A percentile compares a stretch with the other conserved stretches of the same genome.
Evolutionary conservation across 2,329 filamentous ascomycete genomes (phyloP).

Genomic region (Xylaria digitata): DNA sequence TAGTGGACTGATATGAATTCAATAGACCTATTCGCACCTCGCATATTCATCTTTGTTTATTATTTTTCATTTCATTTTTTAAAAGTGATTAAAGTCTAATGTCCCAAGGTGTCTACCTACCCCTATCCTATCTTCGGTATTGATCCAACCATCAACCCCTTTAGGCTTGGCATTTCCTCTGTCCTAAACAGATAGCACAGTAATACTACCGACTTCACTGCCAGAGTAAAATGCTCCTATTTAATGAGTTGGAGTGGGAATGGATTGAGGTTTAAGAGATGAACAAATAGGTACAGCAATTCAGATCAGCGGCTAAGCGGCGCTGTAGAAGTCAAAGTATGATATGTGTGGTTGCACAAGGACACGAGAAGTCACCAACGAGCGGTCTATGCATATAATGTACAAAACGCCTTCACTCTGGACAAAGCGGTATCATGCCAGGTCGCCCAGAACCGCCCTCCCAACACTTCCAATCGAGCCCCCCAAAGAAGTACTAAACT

Average conservation of each 20-base stretch:
- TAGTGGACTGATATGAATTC: not conserved
- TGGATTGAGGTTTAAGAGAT: not conserved
- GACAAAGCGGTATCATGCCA: not conserved
- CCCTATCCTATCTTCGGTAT: not conserved
- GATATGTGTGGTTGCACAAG: not conserved
- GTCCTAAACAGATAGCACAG: not conserved
- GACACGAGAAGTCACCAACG: not conserved
- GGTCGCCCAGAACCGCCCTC: not conserved
- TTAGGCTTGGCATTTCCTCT: not conserved
- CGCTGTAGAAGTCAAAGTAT: not conserved
- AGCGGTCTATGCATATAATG: not conserved
- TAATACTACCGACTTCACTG: not conserved
- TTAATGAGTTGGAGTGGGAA: not conserved
- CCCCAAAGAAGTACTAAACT: constrained; percentile 45
- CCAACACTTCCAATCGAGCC: constrained; percentile 6
- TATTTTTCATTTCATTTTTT: no score
- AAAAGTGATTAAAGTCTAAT: not conserved
- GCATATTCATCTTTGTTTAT: not conserved
- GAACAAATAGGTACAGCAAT: not conserved
- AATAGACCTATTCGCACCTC: not conserved
- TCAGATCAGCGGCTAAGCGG: not conserved
- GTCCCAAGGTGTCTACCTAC: not conserved
- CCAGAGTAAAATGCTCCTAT: not conserved
- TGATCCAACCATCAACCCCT: not conserved
- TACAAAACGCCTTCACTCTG: not conserved